Evolutionary conservation across 2,329 filamentous ascomycete genomes (phyloP).

Genomic region (Aureobasidium uvarum): DNA sequence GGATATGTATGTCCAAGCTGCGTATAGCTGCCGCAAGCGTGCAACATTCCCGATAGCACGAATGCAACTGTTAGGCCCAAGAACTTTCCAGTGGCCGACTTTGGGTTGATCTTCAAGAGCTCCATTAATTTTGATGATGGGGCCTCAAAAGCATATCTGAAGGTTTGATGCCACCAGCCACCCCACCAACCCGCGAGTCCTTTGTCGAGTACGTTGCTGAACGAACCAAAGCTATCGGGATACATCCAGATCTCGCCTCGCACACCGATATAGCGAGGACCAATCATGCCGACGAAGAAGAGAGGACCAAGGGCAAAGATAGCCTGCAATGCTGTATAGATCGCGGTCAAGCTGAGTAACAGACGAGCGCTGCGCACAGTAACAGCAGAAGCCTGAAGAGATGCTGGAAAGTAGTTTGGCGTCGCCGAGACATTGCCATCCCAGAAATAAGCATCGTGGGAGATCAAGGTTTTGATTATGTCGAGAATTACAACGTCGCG

Average conservation of each 20-base stretch:
- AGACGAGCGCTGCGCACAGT: slow-evolving; percentile 58
- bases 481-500: slow-evolving; percentile 68
- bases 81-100: slow-evolving; percentile 40
- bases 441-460: slow-evolving; percentile 76
- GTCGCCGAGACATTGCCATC: slow-evolving; percentile 44
- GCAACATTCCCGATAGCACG: slow-evolving; percentile 64
- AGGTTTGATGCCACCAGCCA: slow-evolving; percentile 86
- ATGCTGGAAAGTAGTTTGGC: slow-evolving; percentile 48
- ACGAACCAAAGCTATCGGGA: slow-evolving; percentile 56
- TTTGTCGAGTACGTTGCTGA: slow-evolving; percentile 58
- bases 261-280: slow-evolving; percentile 59
- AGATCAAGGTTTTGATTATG: slow-evolving; percentile 64
- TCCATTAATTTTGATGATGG: slow-evolving; percentile 53
- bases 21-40: slow-evolving; percentile 67
- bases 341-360: slow-evolving; percentile 53
- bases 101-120: slow-evolving; percentile 35
- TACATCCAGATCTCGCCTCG: slow-evolving; percentile 62
- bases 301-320: slow-evolving; percentile 62
- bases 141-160: slow-evolving; percentile 68
- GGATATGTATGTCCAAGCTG: slow-evolving; percentile 61
- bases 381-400: slow-evolving; percentile 38
- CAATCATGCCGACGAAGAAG: slow-evolving; percentile 58
- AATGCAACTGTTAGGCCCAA: slow-evolving; percentile 59
- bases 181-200: slow-evolving; percentile 83
- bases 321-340: slow-evolving; percentile 61